Evolutionary conservation across 495 filamentous ascomycete genomes (phyloP).

Genomic region (Penicillium robsamsonii): DNA sequence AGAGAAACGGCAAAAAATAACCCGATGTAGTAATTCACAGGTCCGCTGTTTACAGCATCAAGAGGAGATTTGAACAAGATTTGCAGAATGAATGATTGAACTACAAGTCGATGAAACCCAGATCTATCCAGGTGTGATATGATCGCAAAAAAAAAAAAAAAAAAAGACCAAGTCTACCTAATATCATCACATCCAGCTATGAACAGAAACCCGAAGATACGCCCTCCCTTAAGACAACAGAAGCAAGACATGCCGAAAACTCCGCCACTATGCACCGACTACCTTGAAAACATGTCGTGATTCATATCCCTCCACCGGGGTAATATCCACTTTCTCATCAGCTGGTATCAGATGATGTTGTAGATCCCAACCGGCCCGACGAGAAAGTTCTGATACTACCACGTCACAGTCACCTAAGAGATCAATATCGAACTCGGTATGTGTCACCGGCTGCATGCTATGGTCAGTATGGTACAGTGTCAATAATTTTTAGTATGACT

Average conservation of each 20-base stretch:
- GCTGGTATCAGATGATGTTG: conserved; percentile 82
- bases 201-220: conserved; percentile 22
- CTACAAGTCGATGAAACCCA: conserved; percentile 2
- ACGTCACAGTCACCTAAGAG: conserved; percentile 91
- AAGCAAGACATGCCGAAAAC: conserved; percentile 35
- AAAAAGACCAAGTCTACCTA: conserved; percentile 12
- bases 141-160: conserved; percentile 16
- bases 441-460: conserved; percentile 62
- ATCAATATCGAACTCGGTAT: conserved; percentile 94
- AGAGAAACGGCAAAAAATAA: too few relatives aligned
- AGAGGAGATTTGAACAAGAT: not conserved
- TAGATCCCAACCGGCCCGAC: conserved; percentile 82
- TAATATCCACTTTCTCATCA: conserved; percentile 57
- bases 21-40: too few relatives aligned
- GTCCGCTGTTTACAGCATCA: not conserved
- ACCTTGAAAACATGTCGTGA: conserved; percentile 64
- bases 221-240: conserved; percentile 28
- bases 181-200: conserved; percentile 6
- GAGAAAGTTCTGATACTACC: conserved; percentile 84
- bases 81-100: not conserved
- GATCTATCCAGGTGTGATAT: conserved; percentile 5
- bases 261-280: conserved; percentile 46
- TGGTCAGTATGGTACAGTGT: conserved; percentile 12
- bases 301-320: conserved; percentile 58
- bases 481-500: conserved; percentile 18